Evolutionary conservation across 768 basidiomycete species (phyloP), one percentile per base, ranked within the genome.

Genomic region (Collybiopsis luxurians): DNA sequence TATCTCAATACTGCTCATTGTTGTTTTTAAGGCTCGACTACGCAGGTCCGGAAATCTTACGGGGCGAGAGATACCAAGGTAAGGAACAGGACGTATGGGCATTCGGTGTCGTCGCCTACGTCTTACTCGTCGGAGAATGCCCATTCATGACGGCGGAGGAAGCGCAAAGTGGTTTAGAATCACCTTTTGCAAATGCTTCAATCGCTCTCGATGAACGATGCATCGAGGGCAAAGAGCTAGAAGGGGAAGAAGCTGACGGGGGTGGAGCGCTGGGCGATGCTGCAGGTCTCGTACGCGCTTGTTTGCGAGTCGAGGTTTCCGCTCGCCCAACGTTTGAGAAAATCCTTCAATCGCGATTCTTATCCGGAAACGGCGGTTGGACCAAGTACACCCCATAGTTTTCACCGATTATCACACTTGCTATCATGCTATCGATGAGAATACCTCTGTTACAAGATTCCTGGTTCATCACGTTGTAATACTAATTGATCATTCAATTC

Each of bases 21-120:
- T 30, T 30, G 43, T 59, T 49, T 57, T 52, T 51, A 59, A 93
- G 92, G 17, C 75, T 94, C 63, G 94, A 96, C 70, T 98, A 98
- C 67, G 96, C 96, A 15, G 92, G 91, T 9, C 97, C 96, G 38
- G 96, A 99, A 71, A 98, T 99, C 56, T 73, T 99, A 28, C 86
- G 93, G 17, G 96, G 96, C 2, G 94, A 97, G 68, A 83, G 91
- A 49, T 99, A 99, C 69, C 82, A 90, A 61, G 97, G 96, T 34
- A 95, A 95, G 67, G 94, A 96, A 68, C 95, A 98, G 71, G 96
- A 99, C 63, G 90, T 98, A 2, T 99, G 96, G 95, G 96, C 96
- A 0, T 91, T 96, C 59, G 96, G 96, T 13, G 95, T 98, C 23
- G 93, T 99, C 21, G 94, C 88, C 12, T 99, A 95, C 69, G 96